Percentiles rank a stretch among this genome's conserved stretches.
Evolutionary conservation across 192 early-diverging fungal genomes (phyloP).

Genomic region (Coemansia sp.): DNA sequence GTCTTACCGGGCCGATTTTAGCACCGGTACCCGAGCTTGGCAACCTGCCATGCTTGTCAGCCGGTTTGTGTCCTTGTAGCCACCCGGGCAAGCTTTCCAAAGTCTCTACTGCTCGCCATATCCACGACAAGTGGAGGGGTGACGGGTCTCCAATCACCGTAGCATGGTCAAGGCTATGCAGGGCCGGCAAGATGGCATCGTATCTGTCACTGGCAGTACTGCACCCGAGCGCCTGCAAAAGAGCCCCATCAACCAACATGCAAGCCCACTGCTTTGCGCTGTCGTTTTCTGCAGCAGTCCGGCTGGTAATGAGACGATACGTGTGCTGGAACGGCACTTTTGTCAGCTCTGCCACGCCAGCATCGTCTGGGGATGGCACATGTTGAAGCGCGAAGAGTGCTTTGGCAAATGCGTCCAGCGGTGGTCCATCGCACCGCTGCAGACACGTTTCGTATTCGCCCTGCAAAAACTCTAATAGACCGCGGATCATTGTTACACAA

Average conservation of each 20-base stretch:
- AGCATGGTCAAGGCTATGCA: conserved; percentile 22
- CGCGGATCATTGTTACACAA: neutral
- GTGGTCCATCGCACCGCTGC: neutral
- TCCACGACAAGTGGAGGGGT: conserved; percentile 10
- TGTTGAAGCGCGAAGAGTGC: neutral
- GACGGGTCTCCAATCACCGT: conserved; percentile 5
- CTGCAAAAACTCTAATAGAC: neutral
- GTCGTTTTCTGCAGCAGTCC: conserved; percentile 3
- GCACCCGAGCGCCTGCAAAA: conserved; percentile 16
- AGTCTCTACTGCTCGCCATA: conserved; percentile 1
- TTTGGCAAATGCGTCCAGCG: neutral
- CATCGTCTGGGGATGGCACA: neutral
- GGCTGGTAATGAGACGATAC: neutral
- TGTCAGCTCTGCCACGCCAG: neutral
- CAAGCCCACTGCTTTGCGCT: conserved; percentile 4
- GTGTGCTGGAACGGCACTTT: neutral
- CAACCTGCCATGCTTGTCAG: neutral
- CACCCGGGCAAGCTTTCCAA: conserved; percentile 5
- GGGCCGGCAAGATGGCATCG: neutral
- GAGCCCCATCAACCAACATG: conserved; percentile 6
- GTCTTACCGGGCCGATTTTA: neutral
- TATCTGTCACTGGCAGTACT: neutral
- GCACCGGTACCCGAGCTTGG: neutral
- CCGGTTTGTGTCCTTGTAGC: neutral
- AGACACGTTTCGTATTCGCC: neutral